Evolutionary conservation across 163 green algal genomes (phyloP).

Genomic region (Coccomyxa subellipsoidea): DNA sequence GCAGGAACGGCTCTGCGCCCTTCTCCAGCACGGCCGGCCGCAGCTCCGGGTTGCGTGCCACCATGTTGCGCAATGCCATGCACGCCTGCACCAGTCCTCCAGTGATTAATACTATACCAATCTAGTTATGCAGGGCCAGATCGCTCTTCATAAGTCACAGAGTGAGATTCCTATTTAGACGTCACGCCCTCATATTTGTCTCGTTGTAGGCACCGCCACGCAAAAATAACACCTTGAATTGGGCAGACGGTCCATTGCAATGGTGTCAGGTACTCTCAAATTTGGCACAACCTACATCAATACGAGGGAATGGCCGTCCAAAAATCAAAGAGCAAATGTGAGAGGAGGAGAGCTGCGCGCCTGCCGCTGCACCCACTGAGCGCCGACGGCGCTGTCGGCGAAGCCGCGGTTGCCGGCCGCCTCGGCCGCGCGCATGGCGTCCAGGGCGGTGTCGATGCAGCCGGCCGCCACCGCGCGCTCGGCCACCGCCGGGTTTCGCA

Average conservation of each 20-base stretch:
- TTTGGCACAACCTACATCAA: not conserved
- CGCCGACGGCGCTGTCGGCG: not conserved
- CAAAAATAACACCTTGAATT: not conserved
- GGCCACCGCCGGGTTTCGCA: conserved; percentile 69
- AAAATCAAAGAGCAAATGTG: not conserved
- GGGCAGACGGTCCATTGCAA: not conserved
- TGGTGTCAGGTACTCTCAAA: not conserved
- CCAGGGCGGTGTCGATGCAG: conserved; percentile 50
- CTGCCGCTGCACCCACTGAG: conserved; percentile 61
- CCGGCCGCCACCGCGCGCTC: conserved; percentile 52
- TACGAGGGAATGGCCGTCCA: not conserved
- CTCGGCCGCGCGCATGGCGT: conserved; percentile 43
- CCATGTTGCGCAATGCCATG: conserved; percentile 82
- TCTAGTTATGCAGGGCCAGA: too few species aligned
- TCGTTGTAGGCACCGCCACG: not conserved
- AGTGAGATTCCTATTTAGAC: not conserved
- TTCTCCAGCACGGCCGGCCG: conserved; percentile 52
- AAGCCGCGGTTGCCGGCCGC: not conserved
- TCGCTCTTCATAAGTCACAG: not conserved
- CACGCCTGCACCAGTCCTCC: conserved; percentile 40
- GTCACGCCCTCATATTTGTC: too few species aligned
- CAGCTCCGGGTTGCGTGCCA: conserved; percentile 63
- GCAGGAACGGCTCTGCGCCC: conserved; percentile 61
- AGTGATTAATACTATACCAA: too few species aligned
- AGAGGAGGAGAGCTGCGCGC: too few species aligned